Conservation (phyloP, 2,329 filamentous ascomycete species). For the Stagonosporopsis vannaccii region DNA sequence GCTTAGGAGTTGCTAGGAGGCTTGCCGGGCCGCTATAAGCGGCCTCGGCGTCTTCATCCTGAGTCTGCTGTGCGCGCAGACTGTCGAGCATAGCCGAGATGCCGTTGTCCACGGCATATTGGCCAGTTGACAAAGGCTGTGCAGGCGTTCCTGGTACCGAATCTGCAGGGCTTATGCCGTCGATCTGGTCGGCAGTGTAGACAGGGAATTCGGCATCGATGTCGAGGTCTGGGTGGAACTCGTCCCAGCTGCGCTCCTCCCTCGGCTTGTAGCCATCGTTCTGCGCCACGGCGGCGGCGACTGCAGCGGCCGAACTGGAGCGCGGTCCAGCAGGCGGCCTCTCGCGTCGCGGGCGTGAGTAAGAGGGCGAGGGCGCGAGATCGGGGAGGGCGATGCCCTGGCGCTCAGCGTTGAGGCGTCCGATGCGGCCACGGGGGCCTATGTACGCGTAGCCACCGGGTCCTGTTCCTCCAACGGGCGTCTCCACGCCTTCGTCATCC, state of each 20-base stretch:
- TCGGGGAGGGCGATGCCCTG: slow-evolving; percentile 52
- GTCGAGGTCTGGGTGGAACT: slow-evolving; percentile 95
- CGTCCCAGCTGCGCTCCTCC: slow-evolving; percentile 96
- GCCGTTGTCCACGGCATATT: slow-evolving; percentile 46
- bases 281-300: slow-evolving; percentile 85
- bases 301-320: slow-evolving; percentile 86
- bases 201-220: slow-evolving; percentile 82
- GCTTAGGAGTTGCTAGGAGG: slow-evolving; percentile 54
- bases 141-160: slow-evolving; percentile 58
- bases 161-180: slow-evolving; percentile 65
- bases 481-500: slow-evolving; percentile 72
- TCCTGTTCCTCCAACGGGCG: slow-evolving; percentile 60
- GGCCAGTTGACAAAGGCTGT: slow-evolving; percentile 33
- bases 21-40: slow-evolving; percentile 15
- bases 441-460: slow-evolving; percentile 59
- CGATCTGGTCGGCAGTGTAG: slow-evolving; percentile 83
- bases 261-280: slow-evolving; percentile 96
- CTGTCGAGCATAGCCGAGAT: slow-evolving; percentile 46
- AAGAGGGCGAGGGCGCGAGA: slow-evolving; percentile 57
- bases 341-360: slow-evolving; percentile 48
- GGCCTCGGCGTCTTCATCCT: slow-evolving; percentile 32
- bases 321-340: slow-evolving; percentile 64
- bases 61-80: slow-evolving; percentile 42
- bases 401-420: slow-evolving; percentile 58
- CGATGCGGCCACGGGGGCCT: slow-evolving; percentile 62